Conservation (phyloP, 208 protist genomes). For the Leptomonas pyrrhocoris region DNA sequence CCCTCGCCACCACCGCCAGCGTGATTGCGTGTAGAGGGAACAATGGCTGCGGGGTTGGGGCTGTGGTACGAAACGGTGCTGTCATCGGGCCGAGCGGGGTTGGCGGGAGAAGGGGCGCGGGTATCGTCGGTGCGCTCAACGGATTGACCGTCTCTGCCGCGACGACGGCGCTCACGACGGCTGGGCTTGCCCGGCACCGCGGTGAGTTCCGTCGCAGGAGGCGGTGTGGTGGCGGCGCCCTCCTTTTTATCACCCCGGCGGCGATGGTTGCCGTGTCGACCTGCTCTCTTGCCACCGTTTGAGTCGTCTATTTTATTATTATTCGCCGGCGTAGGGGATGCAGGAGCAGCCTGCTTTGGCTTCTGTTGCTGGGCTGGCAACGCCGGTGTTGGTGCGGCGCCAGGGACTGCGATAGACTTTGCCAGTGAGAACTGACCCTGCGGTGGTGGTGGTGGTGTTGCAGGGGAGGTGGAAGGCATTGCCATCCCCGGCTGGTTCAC, state of each 20-base stretch:
- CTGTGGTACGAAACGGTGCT: slow-evolving; percentile 3
- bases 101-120: slow-evolving; percentile 13
- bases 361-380: not conserved
- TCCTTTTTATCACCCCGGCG: not conserved
- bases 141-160: slow-evolving; percentile 4
- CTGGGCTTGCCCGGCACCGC: not conserved
- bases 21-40: not conserved
- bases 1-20: not conserved
- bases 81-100: slow-evolving; percentile 9
- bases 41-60: not conserved
- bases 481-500: not conserved
- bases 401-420: not conserved
- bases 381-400: not conserved
- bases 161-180: slow-evolving; percentile 14
- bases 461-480: too few relatives aligned
- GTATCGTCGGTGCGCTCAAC: slow-evolving; percentile 7
- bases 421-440: not conserved
- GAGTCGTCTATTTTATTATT: not conserved
- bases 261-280: slow-evolving; percentile 16
- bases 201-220: not conserved
- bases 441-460: not conserved
- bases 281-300: not conserved
- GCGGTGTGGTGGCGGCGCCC: not conserved
- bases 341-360: not conserved
- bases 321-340: not conserved